Conservation (phyloP, 306 rosid species). For the Oemleria cerasiformis region DNA sequence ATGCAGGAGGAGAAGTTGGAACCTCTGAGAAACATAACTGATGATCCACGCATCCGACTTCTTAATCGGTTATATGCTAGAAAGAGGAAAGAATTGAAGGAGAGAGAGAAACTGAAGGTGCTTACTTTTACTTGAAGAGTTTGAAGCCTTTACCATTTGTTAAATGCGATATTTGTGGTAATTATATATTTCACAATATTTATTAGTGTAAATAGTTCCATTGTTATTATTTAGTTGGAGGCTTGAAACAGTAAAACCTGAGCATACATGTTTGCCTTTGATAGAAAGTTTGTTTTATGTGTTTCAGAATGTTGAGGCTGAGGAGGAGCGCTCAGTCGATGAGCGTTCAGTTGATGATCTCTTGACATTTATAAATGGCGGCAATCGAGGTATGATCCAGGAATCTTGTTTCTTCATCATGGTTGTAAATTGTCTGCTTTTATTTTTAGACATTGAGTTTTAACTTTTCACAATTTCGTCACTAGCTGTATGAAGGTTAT, state of each 20-base stretch:
- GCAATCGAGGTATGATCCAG: constrained; percentile 49
- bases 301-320: constrained; percentile 70
- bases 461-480: constrained; percentile 5
- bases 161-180: constrained; percentile 33
- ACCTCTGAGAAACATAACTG: constrained; percentile 72
- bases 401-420: constrained; percentile 2
- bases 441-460: constrained; percentile 11
- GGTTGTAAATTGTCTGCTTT: constrained; percentile 5
- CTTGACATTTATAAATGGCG: constrained; percentile 81
- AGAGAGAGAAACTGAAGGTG: constrained; percentile 77
- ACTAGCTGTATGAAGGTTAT: constrained; percentile 3
- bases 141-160: constrained; percentile 36
- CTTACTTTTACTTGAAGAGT: constrained; percentile 29
- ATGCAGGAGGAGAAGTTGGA: constrained; percentile 89
- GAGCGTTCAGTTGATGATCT: constrained; percentile 91
- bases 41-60: constrained; percentile 94
- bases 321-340: constrained; percentile 62
- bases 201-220: constrained; percentile 21
- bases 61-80: constrained; percentile 81
- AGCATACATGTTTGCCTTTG: constrained; percentile 14
- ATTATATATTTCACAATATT: constrained; percentile 17
- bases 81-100: constrained; percentile 78
- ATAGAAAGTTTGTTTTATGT: constrained; percentile 16
- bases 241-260: not conserved
- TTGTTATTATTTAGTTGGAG: not conserved